Conservation (phyloP, 805 yeast species). For the Nadsonia fulvescens region DNA sequence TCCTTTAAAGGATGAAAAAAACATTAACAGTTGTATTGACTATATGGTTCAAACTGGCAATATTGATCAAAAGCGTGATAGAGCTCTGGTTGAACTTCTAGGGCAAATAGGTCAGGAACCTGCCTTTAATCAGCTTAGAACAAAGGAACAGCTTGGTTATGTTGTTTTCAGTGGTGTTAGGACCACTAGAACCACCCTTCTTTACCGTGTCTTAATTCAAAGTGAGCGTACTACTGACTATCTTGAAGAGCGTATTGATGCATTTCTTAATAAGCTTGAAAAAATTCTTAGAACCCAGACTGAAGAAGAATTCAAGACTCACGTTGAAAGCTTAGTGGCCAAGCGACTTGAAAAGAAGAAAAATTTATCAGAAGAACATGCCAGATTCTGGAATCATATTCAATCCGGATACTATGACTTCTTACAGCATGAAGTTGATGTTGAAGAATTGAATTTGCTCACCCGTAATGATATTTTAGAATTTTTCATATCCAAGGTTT, state of each 20-base stretch:
- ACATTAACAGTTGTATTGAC: slow-evolving; percentile 73
- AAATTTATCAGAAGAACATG: slow-evolving; percentile 61
- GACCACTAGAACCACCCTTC: slow-evolving; percentile 51
- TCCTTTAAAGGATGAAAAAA: slow-evolving; percentile 39
- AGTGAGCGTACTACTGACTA: slow-evolving; percentile 63
- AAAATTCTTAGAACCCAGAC: slow-evolving; percentile 30
- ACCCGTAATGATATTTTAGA: slow-evolving; percentile 38
- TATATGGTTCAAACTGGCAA: slow-evolving; percentile 53
- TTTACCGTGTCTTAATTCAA: slow-evolving; percentile 62
- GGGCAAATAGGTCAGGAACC: slow-evolving; percentile 71
- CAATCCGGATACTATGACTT: slow-evolving; percentile 69
- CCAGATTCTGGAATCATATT: slow-evolving; percentile 47
- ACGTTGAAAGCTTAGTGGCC: slow-evolving; percentile 48
- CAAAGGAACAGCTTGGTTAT: slow-evolving; percentile 89
- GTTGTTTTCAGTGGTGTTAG: slow-evolving; percentile 71
- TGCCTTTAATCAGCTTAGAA: slow-evolving; percentile 73
- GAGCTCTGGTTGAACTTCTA: slow-evolving; percentile 43
- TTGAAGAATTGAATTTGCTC: slow-evolving; percentile 33
- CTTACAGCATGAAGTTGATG: slow-evolving; percentile 35
- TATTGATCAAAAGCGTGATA: slow-evolving; percentile 23
- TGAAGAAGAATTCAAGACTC: slow-evolving; percentile 47
- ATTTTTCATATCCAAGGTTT: slow-evolving; percentile 32
- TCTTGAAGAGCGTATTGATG: slow-evolving; percentile 58
- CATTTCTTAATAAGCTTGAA: slow-evolving; percentile 35
- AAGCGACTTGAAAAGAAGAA: slow-evolving; percentile 55